Conservation (phyloP, 2,329 filamentous ascomycete genomes). For the Cytospora mali region DNA sequence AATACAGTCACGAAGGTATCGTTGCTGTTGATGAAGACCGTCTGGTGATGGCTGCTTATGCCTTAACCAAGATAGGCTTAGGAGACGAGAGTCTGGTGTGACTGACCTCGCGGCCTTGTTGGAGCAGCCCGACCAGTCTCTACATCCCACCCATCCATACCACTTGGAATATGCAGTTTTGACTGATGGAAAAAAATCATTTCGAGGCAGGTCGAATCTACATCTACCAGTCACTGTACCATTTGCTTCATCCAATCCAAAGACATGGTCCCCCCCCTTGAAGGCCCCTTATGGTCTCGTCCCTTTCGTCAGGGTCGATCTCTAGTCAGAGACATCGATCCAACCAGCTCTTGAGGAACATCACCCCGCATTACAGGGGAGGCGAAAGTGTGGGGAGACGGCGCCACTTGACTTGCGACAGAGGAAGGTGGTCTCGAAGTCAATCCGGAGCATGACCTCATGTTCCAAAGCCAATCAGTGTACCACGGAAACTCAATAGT, state of each 20-base stretch:
- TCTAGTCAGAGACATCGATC: neutral
- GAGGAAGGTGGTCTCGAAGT: neutral
- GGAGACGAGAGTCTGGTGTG: slow-evolving; percentile 21
- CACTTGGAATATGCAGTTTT: too few species aligned
- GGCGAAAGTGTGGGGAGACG: neutral
- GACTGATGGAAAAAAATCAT: slow-evolving; percentile 24
- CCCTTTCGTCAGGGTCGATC: neutral
- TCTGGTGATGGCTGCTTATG: slow-evolving; percentile 19
- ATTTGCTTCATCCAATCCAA: neutral
- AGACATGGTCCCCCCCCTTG: neutral
- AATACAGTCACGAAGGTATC: neutral
- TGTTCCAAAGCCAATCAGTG: slow-evolving; percentile 1
- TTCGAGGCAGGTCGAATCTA: slow-evolving; percentile 1
- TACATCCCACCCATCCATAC: too few species aligned
- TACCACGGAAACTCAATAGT: too few species aligned
- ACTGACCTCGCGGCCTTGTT: slow-evolving; percentile 8
- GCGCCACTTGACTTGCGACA: neutral
- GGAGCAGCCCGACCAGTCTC: slow-evolving; percentile 11
- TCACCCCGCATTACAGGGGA: neutral
- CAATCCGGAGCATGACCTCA: slow-evolving; percentile 2
- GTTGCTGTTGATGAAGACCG: slow-evolving; percentile 11
- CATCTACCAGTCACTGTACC: neutral
- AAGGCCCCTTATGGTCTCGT: too few species aligned
- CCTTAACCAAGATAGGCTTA: slow-evolving; percentile 22
- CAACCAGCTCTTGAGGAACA: neutral